Conservation (phyloP, 495 filamentous ascomycete genomes). For the Xylaria nigripes region DNA sequence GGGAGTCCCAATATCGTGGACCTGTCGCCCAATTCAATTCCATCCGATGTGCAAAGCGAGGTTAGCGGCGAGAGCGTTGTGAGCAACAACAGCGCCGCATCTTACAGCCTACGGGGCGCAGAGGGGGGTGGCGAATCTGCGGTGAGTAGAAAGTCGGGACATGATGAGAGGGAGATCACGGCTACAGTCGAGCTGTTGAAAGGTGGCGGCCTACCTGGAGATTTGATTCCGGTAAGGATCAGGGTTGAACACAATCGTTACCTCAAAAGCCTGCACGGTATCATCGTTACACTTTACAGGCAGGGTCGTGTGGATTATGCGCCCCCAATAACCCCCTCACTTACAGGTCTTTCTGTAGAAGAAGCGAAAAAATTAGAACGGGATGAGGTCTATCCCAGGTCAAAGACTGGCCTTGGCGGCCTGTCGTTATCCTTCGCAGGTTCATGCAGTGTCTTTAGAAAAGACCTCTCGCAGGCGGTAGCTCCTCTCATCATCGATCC, state of each 20-base stretch:
- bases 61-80: constrained; percentile 39
- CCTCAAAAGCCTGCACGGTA: constrained; percentile 81
- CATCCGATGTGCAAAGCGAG: constrained; percentile 38
- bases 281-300: constrained; percentile 87
- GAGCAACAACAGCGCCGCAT: constrained; percentile 36
- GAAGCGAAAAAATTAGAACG: constrained; percentile 51
- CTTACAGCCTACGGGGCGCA: constrained; percentile 26
- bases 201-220: constrained; percentile 79
- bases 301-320: constrained; percentile 87
- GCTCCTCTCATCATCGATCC: constrained; percentile 82
- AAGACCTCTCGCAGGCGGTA: constrained; percentile 83
- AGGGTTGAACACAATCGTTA: constrained; percentile 76
- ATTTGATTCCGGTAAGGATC: constrained; percentile 70
- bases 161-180: constrained; percentile 62
- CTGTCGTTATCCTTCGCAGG: constrained; percentile 74
- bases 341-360: constrained; percentile 54
- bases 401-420: constrained; percentile 63
- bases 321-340: constrained; percentile 53
- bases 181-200: constrained; percentile 77
- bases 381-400: constrained; percentile 76
- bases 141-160: constrained; percentile 19
- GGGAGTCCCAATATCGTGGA: constrained; percentile 8
- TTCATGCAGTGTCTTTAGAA: constrained; percentile 81
- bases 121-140: constrained; percentile 29
- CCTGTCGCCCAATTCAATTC: constrained; percentile 25